Conservation (phyloP, 495 filamentous ascomycete genomes). For the Penicillium macrosclerotiorum region DNA sequence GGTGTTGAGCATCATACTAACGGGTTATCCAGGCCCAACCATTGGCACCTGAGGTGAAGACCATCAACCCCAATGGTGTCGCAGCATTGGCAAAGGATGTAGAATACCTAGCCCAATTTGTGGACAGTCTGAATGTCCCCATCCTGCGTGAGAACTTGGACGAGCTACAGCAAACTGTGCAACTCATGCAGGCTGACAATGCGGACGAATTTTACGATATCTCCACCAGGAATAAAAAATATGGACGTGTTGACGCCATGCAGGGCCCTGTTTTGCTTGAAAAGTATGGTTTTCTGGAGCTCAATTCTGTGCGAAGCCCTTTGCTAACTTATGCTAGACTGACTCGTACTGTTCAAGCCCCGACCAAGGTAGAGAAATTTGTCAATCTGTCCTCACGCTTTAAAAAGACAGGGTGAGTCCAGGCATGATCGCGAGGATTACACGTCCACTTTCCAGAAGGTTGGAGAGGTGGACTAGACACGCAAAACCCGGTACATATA, state of each 20-base stretch:
- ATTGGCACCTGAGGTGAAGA: conserved; percentile 71
- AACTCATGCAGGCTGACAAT: conserved; percentile 82
- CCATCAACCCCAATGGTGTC: conserved; percentile 85
- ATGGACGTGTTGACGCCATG: conserved; percentile 84
- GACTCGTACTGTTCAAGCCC: conserved; percentile 59
- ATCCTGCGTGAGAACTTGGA: conserved; percentile 84
- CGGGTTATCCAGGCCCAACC: conserved; percentile 63
- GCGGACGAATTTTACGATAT: conserved; percentile 94
- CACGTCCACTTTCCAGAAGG: background rate
- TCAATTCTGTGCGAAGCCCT: background rate
- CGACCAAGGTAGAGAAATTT: conserved; percentile 59
- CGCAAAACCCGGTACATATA: background rate
- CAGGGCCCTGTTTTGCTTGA: conserved; percentile 83
- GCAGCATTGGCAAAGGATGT: conserved; percentile 78
- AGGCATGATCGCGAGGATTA: background rate
- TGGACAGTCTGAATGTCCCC: conserved; percentile 73
- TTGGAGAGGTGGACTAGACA: no score
- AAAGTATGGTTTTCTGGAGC: conserved; percentile 57
- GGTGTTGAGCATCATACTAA: background rate
- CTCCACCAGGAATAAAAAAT: conserved; percentile 82
- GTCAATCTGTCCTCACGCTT: conserved; percentile 69
- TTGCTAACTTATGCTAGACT: conserved; percentile 55
- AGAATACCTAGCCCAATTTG: conserved; percentile 77
- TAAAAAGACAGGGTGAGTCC: conserved; percentile 56
- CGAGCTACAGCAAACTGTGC: conserved; percentile 86